A percentile compares a stretch with the other conserved stretches of the same genome.
Evolutionary conservation across 1,139 yeast genomes (phyloP).

Genomic region (Groenewaldozyma sp.): DNA sequence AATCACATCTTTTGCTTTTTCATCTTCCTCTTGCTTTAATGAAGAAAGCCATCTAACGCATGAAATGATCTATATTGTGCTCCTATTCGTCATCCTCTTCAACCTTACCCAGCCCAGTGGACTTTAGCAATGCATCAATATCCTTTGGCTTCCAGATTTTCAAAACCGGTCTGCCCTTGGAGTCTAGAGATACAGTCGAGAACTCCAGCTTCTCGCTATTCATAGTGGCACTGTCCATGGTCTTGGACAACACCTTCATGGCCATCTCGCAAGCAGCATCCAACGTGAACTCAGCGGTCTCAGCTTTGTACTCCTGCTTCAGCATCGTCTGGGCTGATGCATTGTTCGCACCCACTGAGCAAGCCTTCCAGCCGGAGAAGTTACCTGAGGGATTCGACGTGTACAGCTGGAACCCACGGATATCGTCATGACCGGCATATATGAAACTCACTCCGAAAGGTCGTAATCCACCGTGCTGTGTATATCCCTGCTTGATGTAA

Average conservation of each 20-base stretch:
- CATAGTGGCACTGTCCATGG: conserved; percentile 82
- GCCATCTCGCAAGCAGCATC: conserved; percentile 84
- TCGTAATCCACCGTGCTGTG: conserved; percentile 97
- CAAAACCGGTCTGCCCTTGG: conserved; percentile 47
- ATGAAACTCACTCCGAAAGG: conserved; percentile 97
- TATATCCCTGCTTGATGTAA: conserved; percentile 94
- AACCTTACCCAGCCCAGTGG: conserved; percentile 57
- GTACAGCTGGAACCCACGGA: conserved; percentile 83
- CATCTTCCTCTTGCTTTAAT: background rate
- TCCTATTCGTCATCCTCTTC: conserved; percentile 34
- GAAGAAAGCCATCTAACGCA: background rate
- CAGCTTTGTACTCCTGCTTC: conserved; percentile 86
- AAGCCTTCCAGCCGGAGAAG: conserved; percentile 98
- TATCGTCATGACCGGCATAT: conserved; percentile 91
- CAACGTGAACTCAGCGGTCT: conserved; percentile 30
- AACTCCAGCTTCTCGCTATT: conserved; percentile 85
- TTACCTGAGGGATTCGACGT: conserved; percentile 97
- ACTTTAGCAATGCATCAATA: conserved; percentile 63
- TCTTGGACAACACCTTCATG: conserved; percentile 82
- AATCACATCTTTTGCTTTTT: conserved; percentile 2
- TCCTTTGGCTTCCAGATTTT: conserved; percentile 75
- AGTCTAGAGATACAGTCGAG: conserved; percentile 56
- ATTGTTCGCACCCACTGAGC: conserved; percentile 93
- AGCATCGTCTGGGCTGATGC: conserved; percentile 92
- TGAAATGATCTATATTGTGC: conserved; percentile 8